Percentiles rank a stretch among this genome's conserved stretches.
Evolutionary conservation across 441 rosid species (phyloP).

Genomic region (Pelargonium cotyledonis): DNA sequence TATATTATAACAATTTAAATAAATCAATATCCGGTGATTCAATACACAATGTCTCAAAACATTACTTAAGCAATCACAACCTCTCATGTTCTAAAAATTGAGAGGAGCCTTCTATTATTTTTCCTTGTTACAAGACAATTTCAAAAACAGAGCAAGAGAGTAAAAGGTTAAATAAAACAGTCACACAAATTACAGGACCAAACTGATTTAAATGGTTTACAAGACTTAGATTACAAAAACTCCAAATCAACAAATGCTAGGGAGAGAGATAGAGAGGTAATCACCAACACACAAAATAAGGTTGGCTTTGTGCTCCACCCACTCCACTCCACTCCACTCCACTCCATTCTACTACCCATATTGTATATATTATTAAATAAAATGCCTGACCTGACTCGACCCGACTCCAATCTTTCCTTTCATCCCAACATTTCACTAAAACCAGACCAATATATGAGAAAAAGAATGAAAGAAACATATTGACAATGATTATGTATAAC

Average conservation of each 20-base stretch:
- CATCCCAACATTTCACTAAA: conserved; percentile 4
- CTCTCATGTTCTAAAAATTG: too few species aligned
- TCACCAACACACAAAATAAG: conserved; percentile 11
- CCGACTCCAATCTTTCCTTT: neutral
- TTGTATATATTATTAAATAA: neutral
- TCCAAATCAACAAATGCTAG: conserved; percentile 7
- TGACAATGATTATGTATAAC: neutral
- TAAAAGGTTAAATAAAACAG: neutral
- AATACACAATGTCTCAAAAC: too few species aligned
- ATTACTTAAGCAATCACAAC: too few species aligned
- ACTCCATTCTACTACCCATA: conserved; percentile 1
- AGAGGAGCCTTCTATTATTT: too few species aligned
- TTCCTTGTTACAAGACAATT: neutral
- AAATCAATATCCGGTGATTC: too few species aligned
- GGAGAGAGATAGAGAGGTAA: conserved; percentile 4
- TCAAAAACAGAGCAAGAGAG: too few species aligned
- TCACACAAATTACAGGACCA: neutral
- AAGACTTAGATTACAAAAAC: conserved; percentile 7
- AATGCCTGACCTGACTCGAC: too few species aligned
- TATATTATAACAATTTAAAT: too few species aligned
- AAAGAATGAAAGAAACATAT: neutral
- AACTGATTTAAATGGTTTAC: conserved; percentile 1
- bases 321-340: too few species aligned
- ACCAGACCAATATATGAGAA: neutral
- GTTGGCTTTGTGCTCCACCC: neutral